Conservation (phyloP, 768 basidiomycete genomes). For the Dentipellis fragilis region DNA sequence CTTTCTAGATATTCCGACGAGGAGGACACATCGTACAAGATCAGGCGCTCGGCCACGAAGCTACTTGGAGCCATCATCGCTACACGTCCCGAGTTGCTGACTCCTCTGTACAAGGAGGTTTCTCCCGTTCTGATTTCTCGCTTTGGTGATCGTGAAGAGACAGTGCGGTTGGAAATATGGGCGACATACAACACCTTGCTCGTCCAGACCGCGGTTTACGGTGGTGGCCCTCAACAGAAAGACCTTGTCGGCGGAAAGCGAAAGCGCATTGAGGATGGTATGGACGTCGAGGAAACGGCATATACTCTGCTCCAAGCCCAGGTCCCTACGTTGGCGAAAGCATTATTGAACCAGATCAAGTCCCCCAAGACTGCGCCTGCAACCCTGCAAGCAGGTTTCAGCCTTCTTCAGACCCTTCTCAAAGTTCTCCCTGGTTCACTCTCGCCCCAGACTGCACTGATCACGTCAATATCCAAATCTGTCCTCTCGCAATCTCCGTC, state of each 20-base stretch:
- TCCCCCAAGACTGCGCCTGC: conserved; percentile 65
- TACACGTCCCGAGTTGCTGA: conserved; percentile 83
- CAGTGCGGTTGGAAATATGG: conserved; percentile 89
- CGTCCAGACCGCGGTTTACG: conserved; percentile 76
- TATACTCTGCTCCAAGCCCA: conserved; percentile 62
- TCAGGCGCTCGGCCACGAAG: conserved; percentile 89
- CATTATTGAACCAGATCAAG: conserved; percentile 78
- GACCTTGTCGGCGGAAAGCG: conserved; percentile 54
- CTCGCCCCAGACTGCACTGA: conserved; percentile 50
- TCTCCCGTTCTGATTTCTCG: conserved; percentile 85
- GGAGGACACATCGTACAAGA: conserved; percentile 97
- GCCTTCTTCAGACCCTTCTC: conserved; percentile 64
- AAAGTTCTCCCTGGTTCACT: conserved; percentile 79
- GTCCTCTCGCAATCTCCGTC: conserved; percentile 60
- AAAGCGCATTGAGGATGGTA: conserved; percentile 68
- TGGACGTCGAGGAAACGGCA: conserved; percentile 67
- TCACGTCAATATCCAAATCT: conserved; percentile 54
- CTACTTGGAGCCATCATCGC: conserved; percentile 75
- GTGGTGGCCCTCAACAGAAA: conserved; percentile 45
- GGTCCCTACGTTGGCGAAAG: conserved; percentile 70
- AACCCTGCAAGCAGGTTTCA: conserved; percentile 81
- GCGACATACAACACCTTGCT: conserved; percentile 74
- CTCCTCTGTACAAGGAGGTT: conserved; percentile 70
- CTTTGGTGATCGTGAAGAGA: conserved; percentile 92
- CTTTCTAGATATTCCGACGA: conserved; percentile 82